Base-by-base conservation (phyloP, 2,329 filamentous ascomycete species). In the Aspergillus viridinutans region DNA sequence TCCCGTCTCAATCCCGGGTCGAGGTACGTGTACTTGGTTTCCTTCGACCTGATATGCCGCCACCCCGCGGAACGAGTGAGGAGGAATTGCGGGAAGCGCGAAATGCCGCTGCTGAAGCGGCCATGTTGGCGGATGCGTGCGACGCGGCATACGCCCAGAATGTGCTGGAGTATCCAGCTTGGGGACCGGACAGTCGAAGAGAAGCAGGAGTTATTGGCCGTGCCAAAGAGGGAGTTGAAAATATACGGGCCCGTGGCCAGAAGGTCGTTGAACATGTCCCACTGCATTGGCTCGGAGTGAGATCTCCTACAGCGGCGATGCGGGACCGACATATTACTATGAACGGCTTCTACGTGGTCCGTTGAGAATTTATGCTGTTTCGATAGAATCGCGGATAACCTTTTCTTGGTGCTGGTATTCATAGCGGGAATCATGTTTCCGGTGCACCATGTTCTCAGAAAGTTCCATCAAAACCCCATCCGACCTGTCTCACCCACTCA, bases 251-350 rank as follows among this genome's bases (percentile, higher is more conserved):
- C 17, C 76, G 71, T 21, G 76, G 83, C 2, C 83, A 86, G 70
- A 79, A 77, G 58, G 75, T 78, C 42, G 75, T 87, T 6, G 85
- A 87, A 58, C 76, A 77, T 54, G 74, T 88, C 3, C 85, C 85
- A 2, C 63, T 86, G 49, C 84, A 88, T 66, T 75, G 76, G 64
- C 75, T 81, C 3, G 86, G 86, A 0, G 77, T 89, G 47, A 77
- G 86, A 52, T 83, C 80, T 12, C 58, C 61, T 4, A 61, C 64
- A 20, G 69, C 72, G 40, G 64, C 74, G 28, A 66, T 79, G 66
- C 77, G 77, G 61, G 84, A 88, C 61, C 75, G 74, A 49, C 61
- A 69, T 32, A 47, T 73, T 10, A 61, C 61, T 6, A 61, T 68
- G 6, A 72, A 71, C 60, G 76, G 76, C 1, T 77, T 74, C 61